Percentiles rank a stretch among this genome's conserved stretches.
phyloP scores from a whole-genome alignment of 1,139 yeast species.

The Yamadazyma membranifaciens region DNA sequence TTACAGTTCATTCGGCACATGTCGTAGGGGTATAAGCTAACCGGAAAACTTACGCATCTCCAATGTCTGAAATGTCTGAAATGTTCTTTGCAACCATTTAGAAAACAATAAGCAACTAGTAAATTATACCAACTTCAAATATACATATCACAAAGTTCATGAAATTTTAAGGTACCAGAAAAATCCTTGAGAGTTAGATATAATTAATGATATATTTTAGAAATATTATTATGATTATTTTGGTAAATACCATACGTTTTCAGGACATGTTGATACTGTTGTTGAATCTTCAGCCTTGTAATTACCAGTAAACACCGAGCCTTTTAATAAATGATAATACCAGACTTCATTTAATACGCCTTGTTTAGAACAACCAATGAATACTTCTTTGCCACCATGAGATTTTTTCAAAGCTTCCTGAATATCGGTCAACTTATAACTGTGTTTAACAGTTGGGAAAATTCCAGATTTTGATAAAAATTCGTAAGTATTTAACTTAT shows the following conservation, averaged over 20 bases:
- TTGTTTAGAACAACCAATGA: conserved; percentile 31
- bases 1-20: no score
- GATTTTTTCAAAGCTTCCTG: conserved; percentile 28
- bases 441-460: conserved; percentile 27
- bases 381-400: conserved; percentile 31
- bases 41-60: no score
- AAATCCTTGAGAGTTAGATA: no score
- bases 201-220: no score
- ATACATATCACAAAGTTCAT: no score
- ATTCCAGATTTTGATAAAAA: conserved; percentile 36
- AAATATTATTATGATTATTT: conserved; percentile 16
- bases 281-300: conserved; percentile 29
- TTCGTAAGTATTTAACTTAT: conserved; percentile 32
- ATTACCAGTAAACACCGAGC: conserved; percentile 35
- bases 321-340: conserved; percentile 38
- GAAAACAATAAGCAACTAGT: no score
- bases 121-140: no score
- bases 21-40: no score
- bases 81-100: no score
- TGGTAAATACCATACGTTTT: conserved; percentile 34
- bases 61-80: no score
- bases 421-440: conserved; percentile 31
- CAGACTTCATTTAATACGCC: conserved; percentile 38
- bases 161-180: no score
- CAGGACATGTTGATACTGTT: conserved; percentile 25